phyloP scores from a whole-genome alignment of 768 basidiomycete genomes.

The Lentinula lateritia region DNA sequence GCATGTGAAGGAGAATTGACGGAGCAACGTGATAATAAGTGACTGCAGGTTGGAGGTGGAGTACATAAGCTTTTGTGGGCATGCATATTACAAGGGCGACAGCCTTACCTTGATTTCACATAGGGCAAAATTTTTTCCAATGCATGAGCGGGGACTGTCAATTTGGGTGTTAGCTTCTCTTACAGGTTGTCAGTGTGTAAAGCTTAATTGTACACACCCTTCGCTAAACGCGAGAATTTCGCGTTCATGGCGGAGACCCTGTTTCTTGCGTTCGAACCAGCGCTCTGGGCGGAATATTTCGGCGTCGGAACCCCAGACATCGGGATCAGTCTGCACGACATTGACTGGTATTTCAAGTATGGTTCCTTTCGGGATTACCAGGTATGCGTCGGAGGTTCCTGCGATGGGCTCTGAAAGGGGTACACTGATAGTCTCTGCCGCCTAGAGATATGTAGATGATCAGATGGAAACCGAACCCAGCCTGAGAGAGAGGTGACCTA shows the following conservation, averaged over 20 bases:
- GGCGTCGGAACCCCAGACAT: conserved; percentile 58
- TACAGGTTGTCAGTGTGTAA: not conserved
- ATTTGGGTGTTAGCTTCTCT: not conserved
- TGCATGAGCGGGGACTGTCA: conserved; percentile 51
- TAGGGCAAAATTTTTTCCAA: conserved; percentile 53
- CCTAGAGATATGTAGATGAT: conserved; percentile 24
- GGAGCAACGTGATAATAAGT: conserved; percentile 44
- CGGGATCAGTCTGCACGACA: conserved; percentile 48
- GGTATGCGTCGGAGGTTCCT: conserved; percentile 33
- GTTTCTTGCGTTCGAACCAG: conserved; percentile 44
- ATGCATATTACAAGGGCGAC: not conserved
- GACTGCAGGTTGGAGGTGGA: conserved; percentile 16
- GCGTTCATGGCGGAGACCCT: conserved; percentile 24
- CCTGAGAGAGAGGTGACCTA: conserved; percentile 11
- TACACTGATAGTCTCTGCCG: conserved; percentile 43
- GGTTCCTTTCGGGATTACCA: conserved; percentile 54
- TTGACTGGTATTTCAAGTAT: conserved; percentile 50
- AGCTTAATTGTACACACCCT: conserved; percentile 32
- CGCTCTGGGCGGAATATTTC: conserved; percentile 54
- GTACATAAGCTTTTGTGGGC: not conserved
- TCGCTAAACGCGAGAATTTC: conserved; percentile 55
- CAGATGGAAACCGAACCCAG: conserved; percentile 4
- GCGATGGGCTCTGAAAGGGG: conserved; percentile 50
- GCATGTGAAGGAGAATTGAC: conserved; percentile 49
- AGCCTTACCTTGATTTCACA: conserved; percentile 51